A percentile compares a stretch with the other conserved stretches of the same genome.
Conservation (phyloP, 345 rosid species). For the Nasturtium officinale region DNA sequence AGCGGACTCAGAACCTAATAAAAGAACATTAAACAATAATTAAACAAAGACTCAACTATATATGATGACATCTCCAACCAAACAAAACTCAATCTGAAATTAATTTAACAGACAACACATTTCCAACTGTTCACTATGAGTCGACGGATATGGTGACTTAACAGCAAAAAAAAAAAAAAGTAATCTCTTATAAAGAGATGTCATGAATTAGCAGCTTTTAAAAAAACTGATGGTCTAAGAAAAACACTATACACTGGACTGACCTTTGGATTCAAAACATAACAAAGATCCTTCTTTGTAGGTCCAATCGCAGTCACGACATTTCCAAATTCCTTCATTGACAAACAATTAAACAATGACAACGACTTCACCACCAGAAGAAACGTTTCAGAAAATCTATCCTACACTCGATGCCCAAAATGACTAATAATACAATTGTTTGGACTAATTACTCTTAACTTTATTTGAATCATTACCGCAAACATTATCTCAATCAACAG, state of each 20-base stretch:
- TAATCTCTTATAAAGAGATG: constrained; percentile 9
- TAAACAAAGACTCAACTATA: constrained; percentile 24
- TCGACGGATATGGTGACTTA: no score
- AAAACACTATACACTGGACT: constrained; percentile 34
- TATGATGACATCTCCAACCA: constrained; percentile 16
- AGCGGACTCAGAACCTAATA: constrained; percentile 48
- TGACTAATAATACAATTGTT: neutral
- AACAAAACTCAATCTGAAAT: neutral
- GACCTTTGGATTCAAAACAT: constrained; percentile 45
- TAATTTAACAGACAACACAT: neutral
- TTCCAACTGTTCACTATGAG: neutral
- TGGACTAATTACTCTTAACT: constrained; percentile 5
- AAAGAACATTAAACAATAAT: constrained; percentile 23
- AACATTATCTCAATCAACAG: neutral
- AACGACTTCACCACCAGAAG: constrained; percentile 18
- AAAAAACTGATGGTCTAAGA: neutral
- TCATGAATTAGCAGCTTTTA: neutral
- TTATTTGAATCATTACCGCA: neutral
- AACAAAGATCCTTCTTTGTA: constrained; percentile 42
- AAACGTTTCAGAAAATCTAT: constrained; percentile 5
- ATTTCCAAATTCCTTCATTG: constrained; percentile 45
- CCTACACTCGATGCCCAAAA: neutral
- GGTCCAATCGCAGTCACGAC: constrained; percentile 48
- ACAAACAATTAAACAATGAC: constrained; percentile 41
- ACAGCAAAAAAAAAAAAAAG: neutral